phyloP scores from a whole-genome alignment of 2,329 filamentous ascomycete genomes.

The Triangularia setosa region DNA sequence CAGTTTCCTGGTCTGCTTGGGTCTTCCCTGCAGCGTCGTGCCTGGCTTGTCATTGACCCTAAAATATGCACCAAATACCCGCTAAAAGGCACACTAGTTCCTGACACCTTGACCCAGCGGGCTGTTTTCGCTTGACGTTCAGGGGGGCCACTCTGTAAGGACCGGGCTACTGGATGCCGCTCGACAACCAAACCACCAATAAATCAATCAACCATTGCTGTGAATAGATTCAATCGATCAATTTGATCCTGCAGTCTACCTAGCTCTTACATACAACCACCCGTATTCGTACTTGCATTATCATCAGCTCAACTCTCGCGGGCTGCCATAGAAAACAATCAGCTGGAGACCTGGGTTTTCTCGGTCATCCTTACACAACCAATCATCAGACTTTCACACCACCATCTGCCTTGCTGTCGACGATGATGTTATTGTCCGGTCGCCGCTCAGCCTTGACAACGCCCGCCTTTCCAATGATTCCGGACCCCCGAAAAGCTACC shows the following conservation, averaged over 20 bases:
- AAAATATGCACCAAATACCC: not conserved
- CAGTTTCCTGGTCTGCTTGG: not conserved
- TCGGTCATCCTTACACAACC: not conserved
- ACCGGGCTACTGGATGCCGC: not conserved
- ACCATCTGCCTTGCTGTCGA: not conserved
- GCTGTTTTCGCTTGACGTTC: not conserved
- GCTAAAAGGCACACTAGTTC: not conserved
- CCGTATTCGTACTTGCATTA: not conserved
- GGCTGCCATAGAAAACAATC: not conserved
- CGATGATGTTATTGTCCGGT: not conserved
- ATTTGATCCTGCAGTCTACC: not conserved
- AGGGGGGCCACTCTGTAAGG: not conserved
- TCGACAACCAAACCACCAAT: not conserved
- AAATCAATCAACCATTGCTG: not conserved
- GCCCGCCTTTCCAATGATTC: conserved; percentile 46
- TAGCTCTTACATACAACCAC: not conserved
- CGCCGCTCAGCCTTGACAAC: not conserved
- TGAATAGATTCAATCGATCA: not conserved
- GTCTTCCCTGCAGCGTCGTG: not conserved
- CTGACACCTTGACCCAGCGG: not conserved
- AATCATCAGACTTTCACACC: not conserved
- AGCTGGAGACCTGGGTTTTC: not conserved
- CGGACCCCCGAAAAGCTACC: conserved; percentile 48
- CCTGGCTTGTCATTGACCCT: too few species aligned
- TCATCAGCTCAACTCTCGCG: not conserved